These are phyloP conservation scores for Barnettozyma vustinii DNA, from an alignment of 805 yeast genomes.

Conservation along the genomic window DNA sequence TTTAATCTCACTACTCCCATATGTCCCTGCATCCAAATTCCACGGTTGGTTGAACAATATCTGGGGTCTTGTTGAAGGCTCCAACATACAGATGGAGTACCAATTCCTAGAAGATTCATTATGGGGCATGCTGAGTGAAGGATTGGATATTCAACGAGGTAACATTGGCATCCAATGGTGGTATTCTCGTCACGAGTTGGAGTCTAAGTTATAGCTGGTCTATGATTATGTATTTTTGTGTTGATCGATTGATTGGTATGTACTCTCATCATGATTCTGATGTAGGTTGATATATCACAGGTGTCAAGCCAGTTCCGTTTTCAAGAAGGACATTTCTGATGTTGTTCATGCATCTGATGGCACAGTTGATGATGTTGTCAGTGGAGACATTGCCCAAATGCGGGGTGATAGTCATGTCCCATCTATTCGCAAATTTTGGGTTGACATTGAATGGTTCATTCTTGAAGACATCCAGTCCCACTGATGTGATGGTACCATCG, in stretches of 20 bases:
- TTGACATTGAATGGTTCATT: slow-evolving; percentile 52
- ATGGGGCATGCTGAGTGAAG: slow-evolving; percentile 55
- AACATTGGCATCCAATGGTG: slow-evolving; percentile 57
- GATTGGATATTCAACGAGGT: slow-evolving; percentile 50
- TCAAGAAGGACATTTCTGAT: slow-evolving; percentile 23
- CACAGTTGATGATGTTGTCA: slow-evolving; percentile 49
- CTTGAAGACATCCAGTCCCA: slow-evolving; percentile 70
- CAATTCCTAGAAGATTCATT: slow-evolving; percentile 34
- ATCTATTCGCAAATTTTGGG: slow-evolving; percentile 45
- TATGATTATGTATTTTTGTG: background rate
- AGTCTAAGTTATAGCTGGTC: slow-evolving; percentile 11
- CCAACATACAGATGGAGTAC: slow-evolving; percentile 32
- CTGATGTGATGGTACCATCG: slow-evolving; percentile 54
- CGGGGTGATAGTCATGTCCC: slow-evolving; percentile 56
- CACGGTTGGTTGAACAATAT: slow-evolving; percentile 43
- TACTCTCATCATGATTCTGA: background rate
- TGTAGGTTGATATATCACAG: slow-evolving; percentile 2
- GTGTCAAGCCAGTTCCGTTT: slow-evolving; percentile 13
- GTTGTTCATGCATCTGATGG: slow-evolving; percentile 50
- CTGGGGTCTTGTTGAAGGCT: slow-evolving; percentile 30
- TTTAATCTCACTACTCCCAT: slow-evolving; percentile 48
- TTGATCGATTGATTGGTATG: background rate
- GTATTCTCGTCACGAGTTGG: slow-evolving; percentile 35
- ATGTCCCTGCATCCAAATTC: slow-evolving; percentile 39
- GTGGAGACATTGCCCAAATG: slow-evolving; percentile 68